Evolutionary conservation across 1,284 basidiomycete genomes (phyloP).

Genomic region (Irpex rosettiformis): DNA sequence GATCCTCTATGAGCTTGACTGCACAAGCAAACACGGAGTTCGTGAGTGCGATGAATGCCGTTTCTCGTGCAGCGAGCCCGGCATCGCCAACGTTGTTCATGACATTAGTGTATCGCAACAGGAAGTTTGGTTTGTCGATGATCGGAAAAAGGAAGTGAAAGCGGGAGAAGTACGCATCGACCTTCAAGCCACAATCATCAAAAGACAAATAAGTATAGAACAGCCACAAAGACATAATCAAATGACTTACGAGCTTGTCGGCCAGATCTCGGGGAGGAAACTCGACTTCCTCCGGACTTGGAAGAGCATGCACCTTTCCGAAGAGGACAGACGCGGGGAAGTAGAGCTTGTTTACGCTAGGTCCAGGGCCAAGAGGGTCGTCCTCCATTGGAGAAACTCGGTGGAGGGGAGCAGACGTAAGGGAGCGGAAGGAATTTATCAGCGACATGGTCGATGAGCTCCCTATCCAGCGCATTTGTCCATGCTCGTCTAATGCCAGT

Average conservation of each 20-base stretch:
- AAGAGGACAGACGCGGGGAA: conserved; percentile 88
- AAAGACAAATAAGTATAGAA: conserved; percentile 8
- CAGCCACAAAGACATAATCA: conserved; percentile 3
- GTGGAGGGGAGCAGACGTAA: conserved; percentile 70
- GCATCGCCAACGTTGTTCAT: conserved; percentile 68
- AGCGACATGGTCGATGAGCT: conserved; percentile 88
- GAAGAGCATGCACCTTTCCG: conserved; percentile 80
- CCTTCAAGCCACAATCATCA: conserved; percentile 40
- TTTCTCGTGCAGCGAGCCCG: conserved; percentile 50
- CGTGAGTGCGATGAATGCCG: conserved; percentile 72
- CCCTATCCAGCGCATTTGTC: conserved; percentile 90
- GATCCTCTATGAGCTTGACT: conserved; percentile 73
- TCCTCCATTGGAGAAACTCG: conserved; percentile 80
- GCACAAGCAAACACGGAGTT: conserved; percentile 85
- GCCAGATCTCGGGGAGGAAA: conserved; percentile 80
- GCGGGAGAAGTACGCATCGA: conserved; percentile 80
- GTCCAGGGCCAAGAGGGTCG: conserved; percentile 69
- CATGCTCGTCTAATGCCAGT: conserved; percentile 83
- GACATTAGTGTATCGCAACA: conserved; percentile 63
- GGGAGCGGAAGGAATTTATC: conserved; percentile 80
- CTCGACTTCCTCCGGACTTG: conserved; percentile 82
- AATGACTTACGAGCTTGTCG: conserved; percentile 64
- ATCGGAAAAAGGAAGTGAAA: conserved; percentile 85
- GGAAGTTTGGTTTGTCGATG: conserved; percentile 78
- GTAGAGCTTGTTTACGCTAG: conserved; percentile 79